phyloP scores from a whole-genome alignment of 192 early-diverging fungal species.

The Geranomyces variabilis region DNA sequence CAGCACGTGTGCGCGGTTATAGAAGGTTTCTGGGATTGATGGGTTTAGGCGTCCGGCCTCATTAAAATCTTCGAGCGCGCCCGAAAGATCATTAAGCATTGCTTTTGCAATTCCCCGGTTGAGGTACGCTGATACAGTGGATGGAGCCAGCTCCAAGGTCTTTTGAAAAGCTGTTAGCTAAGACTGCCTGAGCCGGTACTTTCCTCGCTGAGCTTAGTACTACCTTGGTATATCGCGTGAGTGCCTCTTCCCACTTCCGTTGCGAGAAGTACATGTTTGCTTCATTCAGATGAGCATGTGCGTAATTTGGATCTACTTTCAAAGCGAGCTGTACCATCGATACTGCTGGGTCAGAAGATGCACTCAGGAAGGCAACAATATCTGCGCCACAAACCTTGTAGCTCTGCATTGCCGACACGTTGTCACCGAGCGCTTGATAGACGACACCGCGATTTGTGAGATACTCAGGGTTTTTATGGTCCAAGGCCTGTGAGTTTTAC shows the following conservation, averaged over 20 bases:
- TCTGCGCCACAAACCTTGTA: slow-evolving; percentile 48
- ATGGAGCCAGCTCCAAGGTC: slow-evolving; percentile 42
- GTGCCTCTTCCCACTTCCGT: slow-evolving; percentile 49
- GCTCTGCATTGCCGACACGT: slow-evolving; percentile 50
- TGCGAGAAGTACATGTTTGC: slow-evolving; percentile 58
- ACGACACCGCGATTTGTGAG: slow-evolving; percentile 57
- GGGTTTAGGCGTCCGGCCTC: slow-evolving; percentile 33
- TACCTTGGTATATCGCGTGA: slow-evolving; percentile 46
- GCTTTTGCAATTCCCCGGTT: slow-evolving; percentile 56
- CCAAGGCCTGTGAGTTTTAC: slow-evolving; percentile 37
- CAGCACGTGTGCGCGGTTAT: slow-evolving; percentile 48
- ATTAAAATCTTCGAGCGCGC: slow-evolving; percentile 49
- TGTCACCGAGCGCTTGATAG: slow-evolving; percentile 51
- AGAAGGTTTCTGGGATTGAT: slow-evolving; percentile 36
- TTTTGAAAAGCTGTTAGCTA: slow-evolving; percentile 1
- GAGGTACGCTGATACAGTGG: slow-evolving; percentile 38
- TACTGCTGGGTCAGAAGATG: neutral
- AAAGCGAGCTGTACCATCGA: slow-evolving; percentile 43
- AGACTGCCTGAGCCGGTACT: too few species aligned
- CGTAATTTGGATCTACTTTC: slow-evolving; percentile 47
- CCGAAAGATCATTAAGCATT: slow-evolving; percentile 42
- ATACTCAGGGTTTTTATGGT: slow-evolving; percentile 50
- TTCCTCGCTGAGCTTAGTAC: neutral
- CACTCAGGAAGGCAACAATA: neutral
- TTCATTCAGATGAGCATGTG: slow-evolving; percentile 53